These are phyloP conservation scores for Puccinia coronata DNA, from an alignment of 1,284 basidiomycete genomes.

Conservation along the genomic window DNA sequence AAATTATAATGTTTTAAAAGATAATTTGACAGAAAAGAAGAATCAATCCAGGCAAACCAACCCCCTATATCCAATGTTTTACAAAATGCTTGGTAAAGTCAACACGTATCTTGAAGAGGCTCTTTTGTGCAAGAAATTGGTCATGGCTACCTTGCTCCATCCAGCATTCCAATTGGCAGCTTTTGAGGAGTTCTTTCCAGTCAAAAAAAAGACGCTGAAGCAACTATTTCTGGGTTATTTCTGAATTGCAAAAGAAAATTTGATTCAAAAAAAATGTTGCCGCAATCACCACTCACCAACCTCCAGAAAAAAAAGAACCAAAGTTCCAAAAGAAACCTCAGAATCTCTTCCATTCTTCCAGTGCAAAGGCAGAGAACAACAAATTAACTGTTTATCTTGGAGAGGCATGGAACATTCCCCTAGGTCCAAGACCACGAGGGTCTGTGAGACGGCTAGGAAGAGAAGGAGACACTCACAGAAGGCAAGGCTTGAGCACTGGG, in stretches of 20 bases:
- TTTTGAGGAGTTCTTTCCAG: conserved; percentile 9
- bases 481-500: too few species aligned
- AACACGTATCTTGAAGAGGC: conserved; percentile 14
- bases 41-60: background rate
- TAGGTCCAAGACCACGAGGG: too few species aligned
- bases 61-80: conserved; percentile 7
- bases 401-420: too few species aligned
- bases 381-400: background rate
- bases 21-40: background rate
- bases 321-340: too few species aligned
- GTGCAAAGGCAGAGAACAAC: background rate
- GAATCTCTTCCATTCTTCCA: background rate
- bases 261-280: too few species aligned
- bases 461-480: too few species aligned
- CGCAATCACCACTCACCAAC: too few species aligned
- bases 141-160: background rate
- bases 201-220: background rate
- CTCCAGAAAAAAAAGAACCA: too few species aligned
- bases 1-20: background rate
- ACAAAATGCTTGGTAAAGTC: background rate
- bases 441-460: too few species aligned
- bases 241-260: background rate
- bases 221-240: background rate
- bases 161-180: conserved; percentile 1
- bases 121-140: background rate